Evolutionary conservation across 495 filamentous ascomycete genomes (phyloP), one percentile per base, ranked within the genome.

Genomic region (Annulohypoxylon stygium): DNA sequence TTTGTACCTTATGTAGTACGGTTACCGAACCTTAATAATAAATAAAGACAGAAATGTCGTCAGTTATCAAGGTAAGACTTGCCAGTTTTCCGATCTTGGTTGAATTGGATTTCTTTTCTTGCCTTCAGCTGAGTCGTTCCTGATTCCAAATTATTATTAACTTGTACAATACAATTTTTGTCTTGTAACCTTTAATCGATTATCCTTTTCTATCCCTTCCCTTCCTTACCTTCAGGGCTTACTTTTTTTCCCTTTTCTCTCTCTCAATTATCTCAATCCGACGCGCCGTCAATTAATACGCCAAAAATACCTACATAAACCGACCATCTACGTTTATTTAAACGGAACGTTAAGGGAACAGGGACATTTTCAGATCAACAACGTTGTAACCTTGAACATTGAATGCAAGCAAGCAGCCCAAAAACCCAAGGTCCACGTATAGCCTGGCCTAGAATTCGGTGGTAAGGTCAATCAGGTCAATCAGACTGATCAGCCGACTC

Each of bases 401-500:
- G 43, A 70, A 45, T 54, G 62, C 62, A 67, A 75, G 58, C 68
- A 68, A 67, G 37, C 14, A 68, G 30, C 57, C 37, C 37, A 62
- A 55, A 62, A 55, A 62, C 41, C 70, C 64, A 54, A 43, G 39
- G 39, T 43, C 66, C 67, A 48, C 64, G 45, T 64, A 48, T 60
- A 55, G 47, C 67, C 45, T 61, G 70, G 72, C 67, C 72, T 75
- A 75, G 72, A 75, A 53, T 61, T 61, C 67, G 30, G 23, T 61
- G 50, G 50, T 51, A 67, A 67, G 58, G 36, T 58, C 33, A 39
- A 74, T 54, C 47, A 60, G 4, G 26, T 30, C 26, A 30, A 30
- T 30, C 30, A 71, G 11, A 68, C 60, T 63, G 67, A 71, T 67
- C 72, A 74, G 26, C 67, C 72, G 64, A 75, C 72, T 75, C 72